phyloP scores from a whole-genome alignment of 2,329 filamentous ascomycete species.

The Podosphaera fusca region DNA sequence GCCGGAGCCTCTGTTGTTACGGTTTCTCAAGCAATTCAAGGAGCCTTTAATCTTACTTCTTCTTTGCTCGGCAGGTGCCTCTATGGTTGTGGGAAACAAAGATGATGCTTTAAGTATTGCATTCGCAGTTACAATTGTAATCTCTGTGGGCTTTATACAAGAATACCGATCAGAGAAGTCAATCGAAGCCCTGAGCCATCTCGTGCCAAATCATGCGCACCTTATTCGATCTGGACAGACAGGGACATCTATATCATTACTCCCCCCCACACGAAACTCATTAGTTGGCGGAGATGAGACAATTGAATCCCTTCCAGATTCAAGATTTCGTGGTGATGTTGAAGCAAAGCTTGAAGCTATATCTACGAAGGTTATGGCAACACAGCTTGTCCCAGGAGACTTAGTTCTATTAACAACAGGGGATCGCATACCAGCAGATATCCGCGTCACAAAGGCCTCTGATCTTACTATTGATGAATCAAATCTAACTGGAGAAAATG shows the following conservation, averaged over 20 bases:
- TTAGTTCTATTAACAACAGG: constrained; percentile 85
- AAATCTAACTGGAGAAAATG: constrained; percentile 89
- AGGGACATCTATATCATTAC: constrained; percentile 6
- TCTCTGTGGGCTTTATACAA: constrained; percentile 86
- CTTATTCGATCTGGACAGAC: constrained; percentile 39
- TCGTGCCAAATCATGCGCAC: constrained; percentile 90
- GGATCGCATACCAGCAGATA: constrained; percentile 86
- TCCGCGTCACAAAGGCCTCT: constrained; percentile 73
- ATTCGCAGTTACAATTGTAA: constrained; percentile 87
- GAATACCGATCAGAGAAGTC: constrained; percentile 97
- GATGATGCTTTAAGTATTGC: constrained; percentile 93
- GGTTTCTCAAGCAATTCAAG: constrained; percentile 90
- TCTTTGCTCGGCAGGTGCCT: constrained; percentile 68
- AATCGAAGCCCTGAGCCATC: constrained; percentile 74
- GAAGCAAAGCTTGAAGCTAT: constrained; percentile 38
- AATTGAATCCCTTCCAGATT: constrained; percentile 12
- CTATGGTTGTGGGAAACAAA: constrained; percentile 73
- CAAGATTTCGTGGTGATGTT: constrained; percentile 22
- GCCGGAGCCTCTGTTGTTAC: constrained; percentile 81
- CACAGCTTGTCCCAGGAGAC: constrained; percentile 75
- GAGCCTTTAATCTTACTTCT: constrained; percentile 88
- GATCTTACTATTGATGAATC: constrained; percentile 91
- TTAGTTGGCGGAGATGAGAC: constrained; percentile 8
- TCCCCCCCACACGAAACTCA: constrained; percentile 25
- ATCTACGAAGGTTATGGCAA: constrained; percentile 68